These are phyloP conservation scores for Colletotrichum australisinense DNA, from an alignment of 2,329 filamentous ascomycete genomes.

Conservation along the genomic window DNA sequence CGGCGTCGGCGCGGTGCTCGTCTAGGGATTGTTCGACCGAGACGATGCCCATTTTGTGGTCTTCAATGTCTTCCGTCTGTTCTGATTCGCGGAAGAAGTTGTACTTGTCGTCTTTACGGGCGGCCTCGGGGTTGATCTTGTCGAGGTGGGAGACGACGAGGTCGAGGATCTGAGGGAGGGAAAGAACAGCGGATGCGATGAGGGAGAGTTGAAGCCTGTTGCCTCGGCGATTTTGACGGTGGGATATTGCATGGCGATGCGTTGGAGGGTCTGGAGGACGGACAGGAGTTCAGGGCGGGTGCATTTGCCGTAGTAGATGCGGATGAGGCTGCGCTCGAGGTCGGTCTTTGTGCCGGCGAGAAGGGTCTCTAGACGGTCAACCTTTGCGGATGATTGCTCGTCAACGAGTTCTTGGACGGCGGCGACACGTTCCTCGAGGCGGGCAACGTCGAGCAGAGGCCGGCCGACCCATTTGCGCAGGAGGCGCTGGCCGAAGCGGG, in stretches of 20 bases:
- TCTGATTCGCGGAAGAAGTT: slow-evolving; percentile 88
- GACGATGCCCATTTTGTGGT: slow-evolving; percentile 92
- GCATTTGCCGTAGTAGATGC: slow-evolving; percentile 98
- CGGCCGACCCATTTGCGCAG: slow-evolving; percentile 95
- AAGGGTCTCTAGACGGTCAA: slow-evolving; percentile 80
- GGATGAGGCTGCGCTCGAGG: slow-evolving; percentile 90
- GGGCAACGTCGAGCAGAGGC: slow-evolving; percentile 80
- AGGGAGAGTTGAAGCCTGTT: slow-evolving; percentile 78
- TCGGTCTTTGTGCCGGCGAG: slow-evolving; percentile 80
- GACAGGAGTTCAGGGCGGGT: slow-evolving; percentile 87
- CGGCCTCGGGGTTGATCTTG: slow-evolving; percentile 86
- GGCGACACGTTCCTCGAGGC: slow-evolving; percentile 81
- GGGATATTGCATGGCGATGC: slow-evolving; percentile 81
- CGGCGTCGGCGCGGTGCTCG: slow-evolving; percentile 78
- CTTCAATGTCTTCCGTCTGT: slow-evolving; percentile 89
- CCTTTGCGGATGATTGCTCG: slow-evolving; percentile 71
- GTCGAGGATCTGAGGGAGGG: slow-evolving; percentile 80
- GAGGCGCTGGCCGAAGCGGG: slow-evolving; percentile 87
- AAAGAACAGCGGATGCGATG: slow-evolving; percentile 77
- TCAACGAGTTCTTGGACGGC: slow-evolving; percentile 89
- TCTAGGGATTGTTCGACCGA: slow-evolving; percentile 90
- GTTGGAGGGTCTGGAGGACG: slow-evolving; percentile 87
- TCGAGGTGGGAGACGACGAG: slow-evolving; percentile 82
- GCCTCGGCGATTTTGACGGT: slow-evolving; percentile 73
- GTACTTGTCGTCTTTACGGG: slow-evolving; percentile 91